Evolutionary conservation across 805 yeast genomes (phyloP).

Genomic region (Barnettozyma salicaria): DNA sequence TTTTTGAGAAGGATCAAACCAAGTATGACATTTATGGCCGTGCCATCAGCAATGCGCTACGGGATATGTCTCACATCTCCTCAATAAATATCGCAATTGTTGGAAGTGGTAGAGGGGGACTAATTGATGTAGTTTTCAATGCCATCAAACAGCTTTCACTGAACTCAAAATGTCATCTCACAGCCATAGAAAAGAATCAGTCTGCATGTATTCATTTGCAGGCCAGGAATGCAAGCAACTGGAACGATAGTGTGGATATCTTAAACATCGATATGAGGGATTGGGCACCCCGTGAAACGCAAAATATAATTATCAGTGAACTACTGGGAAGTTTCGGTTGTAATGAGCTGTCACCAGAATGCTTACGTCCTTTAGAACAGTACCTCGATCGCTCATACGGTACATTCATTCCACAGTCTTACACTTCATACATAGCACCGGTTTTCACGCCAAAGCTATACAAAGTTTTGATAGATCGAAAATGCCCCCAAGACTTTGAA

Average conservation of each 20-base stretch:
- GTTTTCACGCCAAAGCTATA: slow-evolving; percentile 52
- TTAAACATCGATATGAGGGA: slow-evolving; percentile 53
- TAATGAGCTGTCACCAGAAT: slow-evolving; percentile 85
- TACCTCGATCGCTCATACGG: slow-evolving; percentile 38
- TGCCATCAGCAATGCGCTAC: slow-evolving; percentile 23
- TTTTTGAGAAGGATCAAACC: slow-evolving; percentile 62
- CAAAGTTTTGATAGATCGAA: slow-evolving; percentile 26
- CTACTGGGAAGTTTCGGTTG: slow-evolving; percentile 89
- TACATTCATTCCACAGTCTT: slow-evolving; percentile 55
- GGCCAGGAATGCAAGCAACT: slow-evolving; percentile 41
- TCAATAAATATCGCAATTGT: slow-evolving; percentile 48
- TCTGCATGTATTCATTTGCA: slow-evolving; percentile 49
- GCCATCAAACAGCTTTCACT: slow-evolving; percentile 33
- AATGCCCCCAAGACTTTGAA: slow-evolving; percentile 34
- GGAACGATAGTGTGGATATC: slow-evolving; percentile 49
- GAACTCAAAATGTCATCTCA: slow-evolving; percentile 27
- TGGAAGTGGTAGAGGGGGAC: slow-evolving; percentile 88
- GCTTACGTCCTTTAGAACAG: slow-evolving; percentile 42
- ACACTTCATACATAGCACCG: slow-evolving; percentile 61
- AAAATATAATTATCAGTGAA: slow-evolving; percentile 70
- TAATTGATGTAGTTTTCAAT: slow-evolving; percentile 48
- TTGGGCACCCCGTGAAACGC: slow-evolving; percentile 37
- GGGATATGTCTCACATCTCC: slow-evolving; percentile 15
- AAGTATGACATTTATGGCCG: slow-evolving; percentile 60
- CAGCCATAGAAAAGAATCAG: slow-evolving; percentile 70